These are phyloP conservation scores for Aspergillus sp. DNA, from an alignment of 2,329 filamentous ascomycete genomes.

Conservation along the genomic window DNA sequence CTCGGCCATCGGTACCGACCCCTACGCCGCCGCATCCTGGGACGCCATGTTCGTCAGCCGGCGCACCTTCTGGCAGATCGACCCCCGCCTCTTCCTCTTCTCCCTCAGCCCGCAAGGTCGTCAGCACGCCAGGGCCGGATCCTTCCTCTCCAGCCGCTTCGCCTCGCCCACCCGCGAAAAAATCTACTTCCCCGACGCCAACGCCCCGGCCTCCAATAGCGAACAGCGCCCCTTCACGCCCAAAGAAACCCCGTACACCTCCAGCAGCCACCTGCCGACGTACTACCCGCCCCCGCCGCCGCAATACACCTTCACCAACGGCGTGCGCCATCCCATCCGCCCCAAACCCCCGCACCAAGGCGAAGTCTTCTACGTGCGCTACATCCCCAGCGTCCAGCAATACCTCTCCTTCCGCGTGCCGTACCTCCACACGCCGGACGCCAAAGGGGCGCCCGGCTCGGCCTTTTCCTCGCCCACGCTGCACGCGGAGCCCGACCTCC, in stretches of 20 bases:
- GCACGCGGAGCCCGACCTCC: neutral
- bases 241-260: constrained; percentile 26
- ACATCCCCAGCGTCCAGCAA: constrained; percentile 75
- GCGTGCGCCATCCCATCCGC: constrained; percentile 79
- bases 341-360: constrained; percentile 88
- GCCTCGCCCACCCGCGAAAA: constrained; percentile 48
- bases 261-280: constrained; percentile 76
- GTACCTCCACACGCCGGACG: constrained; percentile 53
- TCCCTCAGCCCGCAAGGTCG: constrained; percentile 64
- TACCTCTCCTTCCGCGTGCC: constrained; percentile 89
- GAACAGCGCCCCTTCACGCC: constrained; percentile 25
- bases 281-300: constrained; percentile 84
- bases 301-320: constrained; percentile 76
- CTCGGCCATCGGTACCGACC: constrained; percentile 67
- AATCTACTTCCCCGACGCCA: constrained; percentile 12
- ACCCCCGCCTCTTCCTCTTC: constrained; percentile 83
- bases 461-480: neutral
- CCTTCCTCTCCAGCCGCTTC: constrained; percentile 50
- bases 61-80: constrained; percentile 87
- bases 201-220: neutral
- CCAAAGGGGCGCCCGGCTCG: constrained; percentile 44
- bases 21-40: constrained; percentile 64
- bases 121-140: constrained; percentile 49
- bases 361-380: constrained; percentile 87
- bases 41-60: constrained; percentile 77